These are phyloP conservation scores for Globisporangium perplexum DNA, from an alignment of 352 stramenopile genomes.

Conservation along the genomic window DNA sequence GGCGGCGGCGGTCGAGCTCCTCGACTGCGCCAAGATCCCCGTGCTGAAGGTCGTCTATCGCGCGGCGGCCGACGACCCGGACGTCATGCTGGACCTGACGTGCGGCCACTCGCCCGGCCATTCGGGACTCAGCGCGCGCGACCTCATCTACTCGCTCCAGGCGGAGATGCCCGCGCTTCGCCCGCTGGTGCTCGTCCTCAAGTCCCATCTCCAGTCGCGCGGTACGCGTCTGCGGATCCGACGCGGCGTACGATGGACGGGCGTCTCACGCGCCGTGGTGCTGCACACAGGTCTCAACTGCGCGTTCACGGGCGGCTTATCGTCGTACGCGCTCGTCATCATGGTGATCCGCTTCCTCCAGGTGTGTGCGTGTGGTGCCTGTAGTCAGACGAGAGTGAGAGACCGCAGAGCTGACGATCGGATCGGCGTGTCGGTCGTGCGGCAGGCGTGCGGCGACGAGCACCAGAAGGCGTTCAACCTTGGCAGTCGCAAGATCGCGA, in stretches of 20 bases:
- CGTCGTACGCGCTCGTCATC: slow-evolving; percentile 94
- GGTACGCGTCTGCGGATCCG: slow-evolving; percentile 20
- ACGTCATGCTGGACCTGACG: slow-evolving; percentile 91
- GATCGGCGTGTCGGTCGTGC: slow-evolving; percentile 1
- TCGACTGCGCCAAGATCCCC: slow-evolving; percentile 93
- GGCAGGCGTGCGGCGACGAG: slow-evolving; percentile 66
- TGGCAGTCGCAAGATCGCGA: neutral
- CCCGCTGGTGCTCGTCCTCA: slow-evolving; percentile 94
- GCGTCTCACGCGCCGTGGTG: slow-evolving; percentile 5
- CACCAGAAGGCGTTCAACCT: slow-evolving; percentile 44
- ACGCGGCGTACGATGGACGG: neutral
- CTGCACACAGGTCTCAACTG: slow-evolving; percentile 84
- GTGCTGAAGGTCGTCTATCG: slow-evolving; percentile 92
- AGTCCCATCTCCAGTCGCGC: slow-evolving; percentile 65
- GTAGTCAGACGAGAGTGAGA: neutral
- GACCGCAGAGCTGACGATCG: neutral
- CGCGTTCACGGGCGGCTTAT: slow-evolving; percentile 94
- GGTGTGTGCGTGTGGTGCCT: slow-evolving; percentile 37
- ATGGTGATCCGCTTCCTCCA: slow-evolving; percentile 93
- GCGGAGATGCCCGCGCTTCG: slow-evolving; percentile 91
- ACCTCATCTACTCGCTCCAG: slow-evolving; percentile 89
- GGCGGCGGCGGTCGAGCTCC: slow-evolving; percentile 89
- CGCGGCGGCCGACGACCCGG: slow-evolving; percentile 13
- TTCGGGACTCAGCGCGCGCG: slow-evolving; percentile 90
- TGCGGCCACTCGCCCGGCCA: slow-evolving; percentile 93